Conservation (phyloP, 257 asterid genomes). For the Parsonsia alboflavescens region DNA sequence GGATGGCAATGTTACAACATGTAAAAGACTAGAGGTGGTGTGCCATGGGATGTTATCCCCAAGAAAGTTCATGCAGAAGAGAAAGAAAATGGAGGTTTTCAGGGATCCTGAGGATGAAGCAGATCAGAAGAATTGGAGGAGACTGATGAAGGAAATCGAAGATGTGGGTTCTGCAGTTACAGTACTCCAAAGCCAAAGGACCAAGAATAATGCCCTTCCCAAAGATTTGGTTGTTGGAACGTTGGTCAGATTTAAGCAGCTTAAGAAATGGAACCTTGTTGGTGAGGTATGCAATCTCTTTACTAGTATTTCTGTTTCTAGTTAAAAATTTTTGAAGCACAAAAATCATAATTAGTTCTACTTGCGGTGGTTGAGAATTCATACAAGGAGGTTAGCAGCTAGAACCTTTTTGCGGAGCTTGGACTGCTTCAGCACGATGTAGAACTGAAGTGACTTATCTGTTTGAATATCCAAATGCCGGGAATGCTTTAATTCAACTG, state of each 20-base stretch:
- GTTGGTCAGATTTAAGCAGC: constrained; percentile 87
- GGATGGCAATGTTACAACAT: constrained; percentile 39
- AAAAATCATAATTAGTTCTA: background rate
- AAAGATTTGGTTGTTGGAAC: constrained; percentile 84
- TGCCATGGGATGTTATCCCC: constrained; percentile 90
- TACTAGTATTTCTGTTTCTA: background rate
- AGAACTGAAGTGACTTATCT: background rate
- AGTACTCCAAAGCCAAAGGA: constrained; percentile 63
- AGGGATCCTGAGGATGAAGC: constrained; percentile 71
- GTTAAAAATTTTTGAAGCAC: background rate
- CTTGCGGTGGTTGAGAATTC: background rate
- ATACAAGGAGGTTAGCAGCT: background rate
- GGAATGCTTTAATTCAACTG: background rate
- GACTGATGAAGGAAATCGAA: constrained; percentile 81
- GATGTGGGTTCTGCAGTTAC: constrained; percentile 67
- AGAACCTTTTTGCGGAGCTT: background rate
- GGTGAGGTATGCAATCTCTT: constrained; percentile 54
- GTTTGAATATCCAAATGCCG: background rate
- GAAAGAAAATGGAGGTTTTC: constrained; percentile 77
- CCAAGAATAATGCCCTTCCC: constrained; percentile 62
- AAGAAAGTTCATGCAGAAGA: constrained; percentile 87
- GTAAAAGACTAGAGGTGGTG: constrained; percentile 58
- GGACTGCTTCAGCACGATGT: background rate
- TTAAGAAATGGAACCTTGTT: constrained; percentile 93
- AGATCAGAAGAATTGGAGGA: constrained; percentile 86